Base-by-base conservation (phyloP, 2,329 filamentous ascomycete genomes). In the Cephalotrichum gorgonifer region DNA sequence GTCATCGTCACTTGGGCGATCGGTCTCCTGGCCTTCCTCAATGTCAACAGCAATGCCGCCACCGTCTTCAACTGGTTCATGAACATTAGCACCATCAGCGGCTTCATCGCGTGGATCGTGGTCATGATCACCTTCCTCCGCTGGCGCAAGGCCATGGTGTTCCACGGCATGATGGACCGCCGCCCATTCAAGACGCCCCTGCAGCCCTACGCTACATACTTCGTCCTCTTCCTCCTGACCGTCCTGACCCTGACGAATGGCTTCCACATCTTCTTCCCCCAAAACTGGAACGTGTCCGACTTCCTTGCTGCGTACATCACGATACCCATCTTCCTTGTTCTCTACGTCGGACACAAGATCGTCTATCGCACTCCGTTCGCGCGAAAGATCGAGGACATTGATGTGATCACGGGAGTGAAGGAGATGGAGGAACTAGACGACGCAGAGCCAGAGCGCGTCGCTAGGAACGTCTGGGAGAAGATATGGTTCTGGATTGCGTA, bases 241-340 rank as follows among this genome's bases (percentile, higher is more conserved):
- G 64, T 87, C 25, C 69, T 90, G n/a, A 78, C 75, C 1, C 64
- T 90, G 3, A 82, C 86, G 55, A 88, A 88, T 57, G 86, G 85
- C 1, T 91, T 89, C 64, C 76, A 81, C 31, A 76, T 85, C 14
- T 90, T 91, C 61, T 84, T 83, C 61, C 77, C 79, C 0, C 66
- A 71, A 7, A 70, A 81, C 26, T 91, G 81, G 76, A 75, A 71
- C 15, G 75, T 73, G 0, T 69, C 73, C 5, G 71, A 72, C 56
- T 93, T 93, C 57, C 52, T 83, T n/a, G 76, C 78, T 0, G 73
- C 66, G 57, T 88, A 82, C 57, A 71, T 86, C 57, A 83, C 72
- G 9, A 67, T 84, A 1, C 81, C 72, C 43, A 76, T 74, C 55
- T 85, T 86, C 62, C 54, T 80, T 2, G 62, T 69, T 1, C 67